Conservation (phyloP, 2,329 filamentous ascomycete genomes). For the Aspergillus japonicus region DNA sequence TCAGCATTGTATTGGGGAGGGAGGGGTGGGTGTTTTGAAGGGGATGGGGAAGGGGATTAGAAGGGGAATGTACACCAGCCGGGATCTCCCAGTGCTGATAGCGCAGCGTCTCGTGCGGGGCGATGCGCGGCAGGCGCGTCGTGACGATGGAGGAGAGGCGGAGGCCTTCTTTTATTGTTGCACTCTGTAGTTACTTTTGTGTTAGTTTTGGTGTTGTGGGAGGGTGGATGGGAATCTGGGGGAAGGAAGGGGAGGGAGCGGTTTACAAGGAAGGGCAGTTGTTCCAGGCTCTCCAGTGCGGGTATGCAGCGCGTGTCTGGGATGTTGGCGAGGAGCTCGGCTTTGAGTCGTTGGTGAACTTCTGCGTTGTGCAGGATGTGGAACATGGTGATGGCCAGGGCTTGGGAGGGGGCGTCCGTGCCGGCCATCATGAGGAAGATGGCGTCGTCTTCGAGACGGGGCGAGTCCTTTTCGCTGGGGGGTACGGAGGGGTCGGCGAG, state of each 20-base stretch:
- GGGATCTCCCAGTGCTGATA: slow-evolving; percentile 36
- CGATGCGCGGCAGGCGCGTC: slow-evolving; percentile 31
- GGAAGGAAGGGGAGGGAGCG: not conserved
- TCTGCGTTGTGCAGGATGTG: slow-evolving; percentile 5
- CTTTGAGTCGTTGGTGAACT: not conserved
- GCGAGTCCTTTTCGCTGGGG: not conserved
- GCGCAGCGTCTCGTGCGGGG: slow-evolving; percentile 26
- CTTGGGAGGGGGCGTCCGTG: slow-evolving; percentile 8
- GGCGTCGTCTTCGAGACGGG: slow-evolving; percentile 10
- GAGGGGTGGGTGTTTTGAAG: no score
- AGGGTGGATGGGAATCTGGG: no score
- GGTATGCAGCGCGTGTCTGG: not conserved
- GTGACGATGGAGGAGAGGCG: slow-evolving; percentile 16
- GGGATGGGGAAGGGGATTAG: no score
- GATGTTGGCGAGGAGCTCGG: slow-evolving; percentile 2
- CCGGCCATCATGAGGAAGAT: slow-evolving; percentile 11
- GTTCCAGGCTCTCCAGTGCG: not conserved
- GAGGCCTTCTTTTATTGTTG: slow-evolving; percentile 9
- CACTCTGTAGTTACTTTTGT: not conserved
- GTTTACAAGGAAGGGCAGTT: slow-evolving; percentile 8
- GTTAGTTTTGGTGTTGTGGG: not conserved
- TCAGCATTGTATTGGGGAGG: no score
- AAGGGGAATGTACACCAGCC: slow-evolving; percentile 33
- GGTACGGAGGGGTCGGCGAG: not conserved
- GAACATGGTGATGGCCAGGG: slow-evolving; percentile 3